Conservation (phyloP, 192 early-diverging fungal genomes). For the Backusella tuberculispora region DNA sequence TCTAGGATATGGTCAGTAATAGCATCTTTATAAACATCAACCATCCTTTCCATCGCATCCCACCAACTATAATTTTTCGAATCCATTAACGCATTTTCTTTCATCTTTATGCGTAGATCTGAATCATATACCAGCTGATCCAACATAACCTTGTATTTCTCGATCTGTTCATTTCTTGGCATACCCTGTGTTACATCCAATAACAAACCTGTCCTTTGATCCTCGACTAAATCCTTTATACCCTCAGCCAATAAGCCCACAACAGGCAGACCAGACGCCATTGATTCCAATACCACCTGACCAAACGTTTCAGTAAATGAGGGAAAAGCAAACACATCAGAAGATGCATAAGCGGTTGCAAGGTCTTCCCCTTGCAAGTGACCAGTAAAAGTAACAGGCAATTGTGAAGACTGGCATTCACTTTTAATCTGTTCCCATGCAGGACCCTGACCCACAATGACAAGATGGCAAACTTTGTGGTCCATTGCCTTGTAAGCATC, state of each 20-base stretch:
- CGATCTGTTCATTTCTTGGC: conserved; percentile 22
- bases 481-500: conserved; percentile 41
- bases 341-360: conserved; percentile 40
- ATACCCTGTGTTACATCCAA: conserved; percentile 19
- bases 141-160: conserved; percentile 24
- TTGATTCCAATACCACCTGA: conserved; percentile 41
- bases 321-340: conserved; percentile 45
- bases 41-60: conserved; percentile 37
- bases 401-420: conserved; percentile 15
- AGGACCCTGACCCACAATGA: conserved; percentile 43
- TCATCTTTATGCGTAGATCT: conserved; percentile 21
- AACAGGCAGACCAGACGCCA: conserved; percentile 43
- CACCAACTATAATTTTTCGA: conserved; percentile 27
- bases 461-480: conserved; percentile 38
- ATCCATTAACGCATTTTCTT: conserved; percentile 9
- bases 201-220: conserved; percentile 39
- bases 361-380: conserved; percentile 33
- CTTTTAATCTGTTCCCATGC: conserved; percentile 30
- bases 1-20: background rate
- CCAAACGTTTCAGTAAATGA: conserved; percentile 47
- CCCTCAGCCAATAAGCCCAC: conserved; percentile 35
- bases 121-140: conserved; percentile 1
- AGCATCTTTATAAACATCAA: conserved; percentile 34
- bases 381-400: conserved; percentile 42
- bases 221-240: conserved; percentile 37